These are phyloP conservation scores for Punctularia strigosozonata DNA, from an alignment of 768 basidiomycete species.

Conservation along the genomic window DNA sequence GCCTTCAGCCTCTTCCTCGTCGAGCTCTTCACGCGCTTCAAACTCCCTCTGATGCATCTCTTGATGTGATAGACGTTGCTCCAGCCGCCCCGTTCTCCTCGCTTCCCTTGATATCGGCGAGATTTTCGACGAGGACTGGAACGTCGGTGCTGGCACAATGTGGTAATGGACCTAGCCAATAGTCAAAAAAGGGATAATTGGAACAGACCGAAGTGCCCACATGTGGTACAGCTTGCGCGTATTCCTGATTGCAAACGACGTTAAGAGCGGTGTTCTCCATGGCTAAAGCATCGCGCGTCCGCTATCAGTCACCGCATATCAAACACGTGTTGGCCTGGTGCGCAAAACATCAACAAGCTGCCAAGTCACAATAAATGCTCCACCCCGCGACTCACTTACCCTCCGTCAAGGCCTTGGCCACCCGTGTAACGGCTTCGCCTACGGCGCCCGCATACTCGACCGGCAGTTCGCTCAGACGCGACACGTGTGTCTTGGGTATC, in stretches of 20 bases:
- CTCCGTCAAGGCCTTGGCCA: constrained; percentile 50
- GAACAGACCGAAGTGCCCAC: constrained; percentile 23
- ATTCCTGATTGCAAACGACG: constrained; percentile 73
- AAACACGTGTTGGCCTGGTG: neutral
- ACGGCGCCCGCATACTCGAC: constrained; percentile 43
- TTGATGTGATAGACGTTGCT: constrained; percentile 24
- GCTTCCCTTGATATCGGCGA: constrained; percentile 4
- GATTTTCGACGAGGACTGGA: constrained; percentile 14
- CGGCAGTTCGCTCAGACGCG: constrained; percentile 55
- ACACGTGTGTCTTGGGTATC: constrained; percentile 53
- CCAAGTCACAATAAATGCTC: neutral
- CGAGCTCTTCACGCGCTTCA: constrained; percentile 44
- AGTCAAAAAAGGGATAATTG: neutral
- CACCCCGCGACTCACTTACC: constrained; percentile 27
- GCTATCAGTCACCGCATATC: neutral
- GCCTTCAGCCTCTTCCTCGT: constrained; percentile 39
- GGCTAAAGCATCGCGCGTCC: constrained; percentile 22
- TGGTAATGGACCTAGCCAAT: constrained; percentile 57
- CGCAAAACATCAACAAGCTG: neutral
- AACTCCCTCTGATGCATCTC: constrained; percentile 56
- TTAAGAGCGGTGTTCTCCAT: constrained; percentile 58
- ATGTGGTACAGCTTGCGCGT: constrained; percentile 72
- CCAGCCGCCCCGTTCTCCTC: constrained; percentile 3
- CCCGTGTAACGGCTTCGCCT: constrained; percentile 47
- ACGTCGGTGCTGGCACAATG: constrained; percentile 57